phyloP scores from a whole-genome alignment of 108 stramenopile genomes.

The Stephanodiscus minutulus region DNA sequence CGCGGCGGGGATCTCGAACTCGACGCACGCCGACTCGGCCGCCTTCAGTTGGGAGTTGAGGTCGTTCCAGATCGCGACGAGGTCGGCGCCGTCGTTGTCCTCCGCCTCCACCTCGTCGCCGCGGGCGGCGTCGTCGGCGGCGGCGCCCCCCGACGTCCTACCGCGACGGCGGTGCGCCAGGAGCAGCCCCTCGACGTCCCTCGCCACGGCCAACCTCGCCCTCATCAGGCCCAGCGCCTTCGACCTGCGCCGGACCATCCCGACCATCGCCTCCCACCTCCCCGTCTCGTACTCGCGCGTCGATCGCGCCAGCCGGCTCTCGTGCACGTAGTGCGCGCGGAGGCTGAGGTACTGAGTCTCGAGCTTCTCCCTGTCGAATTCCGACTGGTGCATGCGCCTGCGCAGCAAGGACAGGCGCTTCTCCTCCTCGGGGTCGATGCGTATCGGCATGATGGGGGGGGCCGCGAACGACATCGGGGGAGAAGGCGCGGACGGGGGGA shows the following conservation, averaged over 20 bases:
- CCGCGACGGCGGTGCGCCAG: slow-evolving; percentile 58
- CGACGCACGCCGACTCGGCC: slow-evolving; percentile 50
- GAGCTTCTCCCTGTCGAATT: slow-evolving; percentile 73
- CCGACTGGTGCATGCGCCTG: slow-evolving; percentile 71
- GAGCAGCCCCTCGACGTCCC: slow-evolving; percentile 63
- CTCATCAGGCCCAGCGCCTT: slow-evolving; percentile 69
- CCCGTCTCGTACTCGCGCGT: slow-evolving; percentile 46
- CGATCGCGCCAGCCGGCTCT: slow-evolving; percentile 59
- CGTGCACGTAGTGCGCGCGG: slow-evolving; percentile 79
- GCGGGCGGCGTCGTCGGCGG: neutral
- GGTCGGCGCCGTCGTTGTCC: slow-evolving; percentile 26
- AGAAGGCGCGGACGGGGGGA: neutral
- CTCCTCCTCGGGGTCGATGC: slow-evolving; percentile 91
- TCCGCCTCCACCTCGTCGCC: neutral
- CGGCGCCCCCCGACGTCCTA: neutral
- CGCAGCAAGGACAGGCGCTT: slow-evolving; percentile 74
- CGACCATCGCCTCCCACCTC: slow-evolving; percentile 57
- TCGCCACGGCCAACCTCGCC: slow-evolving; percentile 61
- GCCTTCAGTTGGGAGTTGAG: slow-evolving; percentile 44
- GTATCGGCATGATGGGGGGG: slow-evolving; percentile 66
- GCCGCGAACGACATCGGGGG: neutral
- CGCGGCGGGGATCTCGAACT: slow-evolving; percentile 43
- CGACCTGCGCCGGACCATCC: slow-evolving; percentile 53
- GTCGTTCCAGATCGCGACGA: slow-evolving; percentile 62
- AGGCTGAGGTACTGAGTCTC: slow-evolving; percentile 82